Conservation (phyloP, 306 rosid genomes). For the Glycine soja region DNA sequence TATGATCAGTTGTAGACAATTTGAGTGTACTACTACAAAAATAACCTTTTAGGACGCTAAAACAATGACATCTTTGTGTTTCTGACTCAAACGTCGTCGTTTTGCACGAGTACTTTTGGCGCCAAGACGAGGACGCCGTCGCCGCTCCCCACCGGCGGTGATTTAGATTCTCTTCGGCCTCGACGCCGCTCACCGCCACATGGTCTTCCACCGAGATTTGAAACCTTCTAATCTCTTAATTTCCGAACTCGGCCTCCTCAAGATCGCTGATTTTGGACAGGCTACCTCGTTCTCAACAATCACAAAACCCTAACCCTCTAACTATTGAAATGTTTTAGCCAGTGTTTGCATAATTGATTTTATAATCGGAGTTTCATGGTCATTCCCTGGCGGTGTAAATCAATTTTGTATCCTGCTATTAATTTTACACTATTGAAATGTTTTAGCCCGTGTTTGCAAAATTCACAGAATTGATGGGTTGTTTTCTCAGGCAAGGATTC, state of each 20-base stretch:
- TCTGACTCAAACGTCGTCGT: slow-evolving; percentile 81
- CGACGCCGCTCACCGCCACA: slow-evolving; percentile 76
- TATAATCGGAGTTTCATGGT: no score
- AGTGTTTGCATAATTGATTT: background rate
- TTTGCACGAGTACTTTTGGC: slow-evolving; percentile 90
- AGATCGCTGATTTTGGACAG: slow-evolving; percentile 96
- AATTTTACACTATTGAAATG: background rate
- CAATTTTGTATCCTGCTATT: no score
- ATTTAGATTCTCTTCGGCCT: slow-evolving; percentile 84
- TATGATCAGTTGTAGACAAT: no score
- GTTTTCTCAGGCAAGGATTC: slow-evolving; percentile 85
- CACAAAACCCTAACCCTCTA: background rate
- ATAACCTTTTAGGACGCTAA: no score
- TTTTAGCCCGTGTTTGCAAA: background rate
- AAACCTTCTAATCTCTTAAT: slow-evolving; percentile 88
- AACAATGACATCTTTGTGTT: no score
- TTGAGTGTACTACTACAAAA: no score
- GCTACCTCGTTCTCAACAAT: background rate
- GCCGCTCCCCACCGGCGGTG: slow-evolving; percentile 63
- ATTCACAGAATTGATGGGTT: background rate
- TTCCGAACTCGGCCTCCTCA: slow-evolving; percentile 81
- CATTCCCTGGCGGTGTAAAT: no score
- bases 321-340: slow-evolving; percentile 3
- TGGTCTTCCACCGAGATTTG: slow-evolving; percentile 92
- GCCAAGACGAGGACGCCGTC: slow-evolving; percentile 90